Base-by-base conservation (phyloP, 768 basidiomycete genomes). In the Leccinum subgranulosum region DNA sequence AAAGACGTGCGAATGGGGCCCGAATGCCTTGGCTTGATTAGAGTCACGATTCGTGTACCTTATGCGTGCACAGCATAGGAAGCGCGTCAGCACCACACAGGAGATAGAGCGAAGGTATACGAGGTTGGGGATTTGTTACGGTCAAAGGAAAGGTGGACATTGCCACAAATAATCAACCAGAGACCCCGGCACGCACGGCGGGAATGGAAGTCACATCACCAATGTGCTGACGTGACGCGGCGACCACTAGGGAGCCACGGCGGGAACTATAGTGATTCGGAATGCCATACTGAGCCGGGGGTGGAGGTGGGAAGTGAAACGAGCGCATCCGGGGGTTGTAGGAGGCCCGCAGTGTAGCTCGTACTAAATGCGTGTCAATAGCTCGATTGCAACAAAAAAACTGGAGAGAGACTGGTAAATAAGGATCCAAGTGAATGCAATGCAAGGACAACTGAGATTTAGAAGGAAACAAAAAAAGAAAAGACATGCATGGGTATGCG, bases 351-450 rank as follows among this genome's bases (percentile, higher is more conserved):
- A 3, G 23, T 23, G 23, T 23, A 23, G 2, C 23, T 23, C 23
- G 23, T 23, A 23, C 3, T 3, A 39, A 23, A 3, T 23, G 3
- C 23, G 23, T 2, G 23, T 23, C 23, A 23, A 23, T 23, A 23
- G 23, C 25, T 27, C 25, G 25, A 27, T 27, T 27, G 25, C 25
- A 27, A 27, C 25, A 27, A 27, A 3, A 36, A 19, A 27, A 45
- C 19, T 19, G 21, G 43, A 21, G 15, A 46, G 51, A 55, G 48
- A 23, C 15, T 8, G 36, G 47, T 46, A 64, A 2, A 52, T 51
- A 36, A 66, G 49, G 58, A 49, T 66, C 66, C 60, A 11, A 59
- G 33, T 51, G 54, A 49, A 64, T 54, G 25, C 63, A 65, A 58
- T 63, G 58, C 66, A 47, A 51, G 19, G 56, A 36, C 36, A 58